Evolutionary conservation across 768 basidiomycete genomes (phyloP).

Genomic region (Mycena albidolilacea): DNA sequence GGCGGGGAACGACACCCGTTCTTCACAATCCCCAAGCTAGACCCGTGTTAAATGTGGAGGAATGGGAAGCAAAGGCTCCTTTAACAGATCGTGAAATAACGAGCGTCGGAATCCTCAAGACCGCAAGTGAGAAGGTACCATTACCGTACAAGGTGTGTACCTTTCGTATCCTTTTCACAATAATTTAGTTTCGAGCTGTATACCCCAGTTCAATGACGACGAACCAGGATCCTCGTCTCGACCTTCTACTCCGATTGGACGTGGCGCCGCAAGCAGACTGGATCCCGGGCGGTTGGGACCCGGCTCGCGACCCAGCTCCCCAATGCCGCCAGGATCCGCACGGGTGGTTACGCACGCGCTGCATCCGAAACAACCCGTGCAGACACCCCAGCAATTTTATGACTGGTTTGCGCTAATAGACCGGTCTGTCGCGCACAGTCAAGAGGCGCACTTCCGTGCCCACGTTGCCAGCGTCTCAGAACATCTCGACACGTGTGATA

Average conservation of each 20-base stretch:
- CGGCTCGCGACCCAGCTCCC: slow-evolving; percentile 31
- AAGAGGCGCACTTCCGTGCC: slow-evolving; percentile 92
- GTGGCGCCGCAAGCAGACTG: slow-evolving; percentile 29
- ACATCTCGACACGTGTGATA: slow-evolving; percentile 85
- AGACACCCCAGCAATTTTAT: slow-evolving; percentile 96
- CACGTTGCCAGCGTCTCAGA: slow-evolving; percentile 84
- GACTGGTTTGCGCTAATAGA: slow-evolving; percentile 96
- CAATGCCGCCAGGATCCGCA: slow-evolving; percentile 38
- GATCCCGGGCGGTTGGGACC: slow-evolving; percentile 40
- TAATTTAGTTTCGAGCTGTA: slow-evolving; percentile 49
- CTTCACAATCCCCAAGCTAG: slow-evolving; percentile 49
- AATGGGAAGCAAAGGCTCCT: slow-evolving; percentile 92
- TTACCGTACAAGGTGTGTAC: slow-evolving; percentile 82
- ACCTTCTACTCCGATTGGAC: slow-evolving; percentile 55
- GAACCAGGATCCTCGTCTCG: slow-evolving; percentile 46
- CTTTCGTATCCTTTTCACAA: slow-evolving; percentile 11
- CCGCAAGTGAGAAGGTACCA: slow-evolving; percentile 70
- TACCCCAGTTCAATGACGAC: slow-evolving; percentile 39
- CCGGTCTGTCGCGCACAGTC: slow-evolving; percentile 90
- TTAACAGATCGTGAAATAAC: slow-evolving; percentile 77
- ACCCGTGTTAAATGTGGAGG: slow-evolving; percentile 78
- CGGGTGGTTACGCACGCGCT: slow-evolving; percentile 63
- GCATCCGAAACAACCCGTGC: slow-evolving; percentile 83
- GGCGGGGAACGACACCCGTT: slow-evolving; percentile 27
- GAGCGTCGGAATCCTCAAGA: slow-evolving; percentile 76